These are phyloP conservation scores for Trypanosomatidae sp. DNA, from an alignment of 208 protist genomes.

Conservation along the genomic window DNA sequence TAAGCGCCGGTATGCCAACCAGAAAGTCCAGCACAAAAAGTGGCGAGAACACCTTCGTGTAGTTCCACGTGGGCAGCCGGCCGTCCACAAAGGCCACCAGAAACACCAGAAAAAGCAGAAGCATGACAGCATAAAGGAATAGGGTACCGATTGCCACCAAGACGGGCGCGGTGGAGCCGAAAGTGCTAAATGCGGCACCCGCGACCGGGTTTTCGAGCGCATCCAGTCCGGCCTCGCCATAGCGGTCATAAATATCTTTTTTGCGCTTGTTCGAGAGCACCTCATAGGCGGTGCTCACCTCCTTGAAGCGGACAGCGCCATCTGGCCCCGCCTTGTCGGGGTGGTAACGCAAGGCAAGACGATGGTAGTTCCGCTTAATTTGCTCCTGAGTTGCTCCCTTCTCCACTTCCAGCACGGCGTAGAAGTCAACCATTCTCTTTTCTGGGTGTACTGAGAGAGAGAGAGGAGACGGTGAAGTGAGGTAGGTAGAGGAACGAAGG, in stretches of 20 bases:
- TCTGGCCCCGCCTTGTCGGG: slow-evolving; percentile 82
- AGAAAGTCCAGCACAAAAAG: slow-evolving; percentile 59
- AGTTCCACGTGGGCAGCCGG: slow-evolving; percentile 55
- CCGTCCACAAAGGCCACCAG: slow-evolving; percentile 48
- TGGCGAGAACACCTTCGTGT: slow-evolving; percentile 70
- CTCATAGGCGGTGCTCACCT: slow-evolving; percentile 95
- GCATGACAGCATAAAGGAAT: slow-evolving; percentile 33
- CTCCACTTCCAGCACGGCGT: slow-evolving; percentile 73
- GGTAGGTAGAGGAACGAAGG: not conserved
- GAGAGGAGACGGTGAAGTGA: not conserved
- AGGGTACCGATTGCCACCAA: slow-evolving; percentile 15
- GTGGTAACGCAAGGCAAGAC: slow-evolving; percentile 81
- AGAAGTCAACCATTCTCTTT: slow-evolving; percentile 48
- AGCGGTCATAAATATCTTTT: slow-evolving; percentile 60
- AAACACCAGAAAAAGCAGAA: slow-evolving; percentile 69
- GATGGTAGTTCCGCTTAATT: slow-evolving; percentile 83
- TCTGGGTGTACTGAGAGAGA: not conserved
- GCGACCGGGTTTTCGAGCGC: slow-evolving; percentile 50
- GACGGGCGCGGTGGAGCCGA: slow-evolving; percentile 20
- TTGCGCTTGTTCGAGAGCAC: slow-evolving; percentile 91
- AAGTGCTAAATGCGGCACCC: slow-evolving; percentile 17
- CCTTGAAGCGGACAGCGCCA: slow-evolving; percentile 71
- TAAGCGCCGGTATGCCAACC: slow-evolving; percentile 25
- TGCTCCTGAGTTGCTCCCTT: slow-evolving; percentile 60
- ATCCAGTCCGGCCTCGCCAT: slow-evolving; percentile 47